Percentiles rank a stretch among this genome's conserved stretches.
phyloP scores from a whole-genome alignment of 495 filamentous ascomycete species.

The Talaromyces adpressus region DNA sequence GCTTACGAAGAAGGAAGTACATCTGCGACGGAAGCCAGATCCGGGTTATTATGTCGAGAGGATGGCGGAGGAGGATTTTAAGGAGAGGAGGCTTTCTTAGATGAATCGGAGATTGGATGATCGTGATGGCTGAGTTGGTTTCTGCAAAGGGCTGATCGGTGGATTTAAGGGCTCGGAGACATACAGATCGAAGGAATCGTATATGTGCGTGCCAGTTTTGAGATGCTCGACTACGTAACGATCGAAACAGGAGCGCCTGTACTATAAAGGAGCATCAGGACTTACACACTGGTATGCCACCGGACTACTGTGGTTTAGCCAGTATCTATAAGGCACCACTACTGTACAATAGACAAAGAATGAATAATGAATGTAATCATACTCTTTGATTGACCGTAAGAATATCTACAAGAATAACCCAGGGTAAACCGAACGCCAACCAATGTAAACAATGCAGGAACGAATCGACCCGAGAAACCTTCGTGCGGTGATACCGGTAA shows the following conservation, averaged over 20 bases:
- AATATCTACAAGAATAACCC: constrained; percentile 7
- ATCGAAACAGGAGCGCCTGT: neutral
- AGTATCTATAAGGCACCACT: neutral
- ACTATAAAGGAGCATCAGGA: neutral
- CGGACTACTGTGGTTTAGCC: neutral
- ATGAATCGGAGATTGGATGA: neutral
- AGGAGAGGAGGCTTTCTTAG: constrained; percentile 17
- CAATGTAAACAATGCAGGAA: neutral
- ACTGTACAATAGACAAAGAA: constrained; percentile 4
- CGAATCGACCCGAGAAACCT: neutral
- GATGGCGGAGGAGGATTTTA: constrained; percentile 17
- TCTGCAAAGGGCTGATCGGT: neutral
- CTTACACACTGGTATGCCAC: neutral
- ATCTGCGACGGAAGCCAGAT: constrained; percentile 67
- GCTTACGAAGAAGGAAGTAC: constrained; percentile 68
- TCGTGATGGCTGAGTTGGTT: neutral
- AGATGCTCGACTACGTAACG: neutral
- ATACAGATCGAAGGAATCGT: neutral
- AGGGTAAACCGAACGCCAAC: neutral
- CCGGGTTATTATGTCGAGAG: constrained; percentile 77
- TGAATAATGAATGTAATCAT: constrained; percentile 8
- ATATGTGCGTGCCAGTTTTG: neutral
- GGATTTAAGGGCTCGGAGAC: neutral
- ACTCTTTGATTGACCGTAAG: constrained; percentile 1
- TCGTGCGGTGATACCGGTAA: neutral